Evolutionary conservation across 495 filamentous ascomycete genomes (phyloP).

Genomic region (Hypoxylon crocopeplum): DNA sequence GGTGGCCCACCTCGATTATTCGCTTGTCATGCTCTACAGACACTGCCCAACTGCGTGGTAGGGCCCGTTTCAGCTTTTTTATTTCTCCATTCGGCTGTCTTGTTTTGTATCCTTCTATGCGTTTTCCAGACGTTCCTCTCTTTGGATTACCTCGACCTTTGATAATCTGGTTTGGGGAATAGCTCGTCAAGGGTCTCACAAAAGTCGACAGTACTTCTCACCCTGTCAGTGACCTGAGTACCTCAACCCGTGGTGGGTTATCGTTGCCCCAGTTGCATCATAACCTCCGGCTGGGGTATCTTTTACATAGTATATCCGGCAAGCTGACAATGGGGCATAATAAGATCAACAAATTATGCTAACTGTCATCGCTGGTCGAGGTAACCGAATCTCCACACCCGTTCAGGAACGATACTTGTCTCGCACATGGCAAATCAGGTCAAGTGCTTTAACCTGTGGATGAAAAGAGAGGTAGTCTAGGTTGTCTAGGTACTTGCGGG

Average conservation of each 20-base stretch:
- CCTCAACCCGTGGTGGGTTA: slow-evolving; percentile 43
- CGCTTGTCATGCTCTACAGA: slow-evolving; percentile 53
- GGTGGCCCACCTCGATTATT: slow-evolving; percentile 46
- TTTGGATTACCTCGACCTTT: slow-evolving; percentile 40
- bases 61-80: slow-evolving; percentile 56
- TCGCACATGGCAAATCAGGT: slow-evolving; percentile 56
- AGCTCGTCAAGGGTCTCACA: slow-evolving; percentile 43
- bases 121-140: slow-evolving; percentile 49
- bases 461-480: slow-evolving; percentile 52
- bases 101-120: slow-evolving; percentile 56
- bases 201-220: slow-evolving; percentile 35
- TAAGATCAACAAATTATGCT: slow-evolving; percentile 66
- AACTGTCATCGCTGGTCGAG: slow-evolving; percentile 57
- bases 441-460: slow-evolving; percentile 54
- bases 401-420: slow-evolving; percentile 58
- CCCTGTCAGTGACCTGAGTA: slow-evolving; percentile 46
- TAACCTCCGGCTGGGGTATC: slow-evolving; percentile 53
- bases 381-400: slow-evolving; percentile 51
- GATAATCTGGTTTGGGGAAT: slow-evolving; percentile 48
- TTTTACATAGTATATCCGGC: slow-evolving; percentile 61
- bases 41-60: slow-evolving; percentile 55
- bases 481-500: slow-evolving; percentile 51
- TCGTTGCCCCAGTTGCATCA: slow-evolving; percentile 58
- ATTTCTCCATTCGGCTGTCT: slow-evolving; percentile 49
- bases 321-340: slow-evolving; percentile 60